Evolutionary conservation across 1,139 yeast species (phyloP).

Genomic region (Candida sp.): DNA sequence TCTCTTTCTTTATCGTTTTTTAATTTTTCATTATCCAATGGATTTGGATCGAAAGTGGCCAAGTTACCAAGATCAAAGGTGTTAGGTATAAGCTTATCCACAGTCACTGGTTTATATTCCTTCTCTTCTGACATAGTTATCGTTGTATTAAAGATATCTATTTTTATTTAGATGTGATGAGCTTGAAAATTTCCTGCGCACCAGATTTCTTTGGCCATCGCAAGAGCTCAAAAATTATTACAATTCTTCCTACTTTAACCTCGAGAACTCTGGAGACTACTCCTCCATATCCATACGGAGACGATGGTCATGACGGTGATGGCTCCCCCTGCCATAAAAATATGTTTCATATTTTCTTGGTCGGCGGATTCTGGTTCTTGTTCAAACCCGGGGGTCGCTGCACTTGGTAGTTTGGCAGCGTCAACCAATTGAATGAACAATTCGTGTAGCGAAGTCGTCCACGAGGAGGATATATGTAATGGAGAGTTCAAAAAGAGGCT

Average conservation of each 20-base stretch:
- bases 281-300: constrained; percentile 60
- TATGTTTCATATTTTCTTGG: constrained; percentile 43
- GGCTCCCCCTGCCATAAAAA: constrained; percentile 64
- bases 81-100: constrained; percentile 85
- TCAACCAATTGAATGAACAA: constrained; percentile 84
- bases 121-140: constrained; percentile 20
- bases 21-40: constrained; percentile 60
- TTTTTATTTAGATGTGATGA: too few species aligned
- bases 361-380: constrained; percentile 56
- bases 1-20: constrained; percentile 56
- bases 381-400: constrained; percentile 79
- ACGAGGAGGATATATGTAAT: constrained; percentile 81
- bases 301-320: constrained; percentile 59
- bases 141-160: not conserved
- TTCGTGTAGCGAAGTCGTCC: constrained; percentile 87
- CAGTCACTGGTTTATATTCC: constrained; percentile 68
- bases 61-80: constrained; percentile 83
- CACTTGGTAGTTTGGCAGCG: constrained; percentile 77
- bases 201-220: not conserved
- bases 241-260: not conserved
- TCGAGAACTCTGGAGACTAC: constrained; percentile 14
- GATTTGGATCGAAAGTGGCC: constrained; percentile 84
- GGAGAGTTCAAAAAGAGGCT: constrained; percentile 61
- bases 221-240: not conserved
- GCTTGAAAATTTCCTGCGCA: constrained; percentile 2